A percentile compares a stretch with the other conserved stretches of the same genome.
Conservation (phyloP, 805 yeast genomes). For the Ogataea nakhonphanomensis region DNA sequence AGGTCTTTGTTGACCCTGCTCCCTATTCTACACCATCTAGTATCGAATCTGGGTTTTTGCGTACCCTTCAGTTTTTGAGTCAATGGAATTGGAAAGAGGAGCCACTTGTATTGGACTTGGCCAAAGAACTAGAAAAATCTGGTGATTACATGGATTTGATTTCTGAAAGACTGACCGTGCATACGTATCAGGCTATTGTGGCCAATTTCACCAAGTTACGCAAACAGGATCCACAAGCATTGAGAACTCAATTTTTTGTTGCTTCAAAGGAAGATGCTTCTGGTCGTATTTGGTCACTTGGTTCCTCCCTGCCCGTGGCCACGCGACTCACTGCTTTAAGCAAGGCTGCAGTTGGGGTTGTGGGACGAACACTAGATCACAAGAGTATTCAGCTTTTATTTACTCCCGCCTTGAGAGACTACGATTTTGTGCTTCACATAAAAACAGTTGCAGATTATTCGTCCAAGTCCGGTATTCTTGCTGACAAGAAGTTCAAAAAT, state of each 20-base stretch:
- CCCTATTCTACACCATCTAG: slow-evolving; percentile 83
- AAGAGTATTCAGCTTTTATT: slow-evolving; percentile 56
- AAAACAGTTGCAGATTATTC: slow-evolving; percentile 38
- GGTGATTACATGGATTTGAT: slow-evolving; percentile 39
- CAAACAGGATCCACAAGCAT: slow-evolving; percentile 75
- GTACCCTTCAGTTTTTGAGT: slow-evolving; percentile 66
- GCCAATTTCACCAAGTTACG: slow-evolving; percentile 66
- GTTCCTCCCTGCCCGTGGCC: slow-evolving; percentile 66
- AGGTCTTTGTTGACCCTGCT: slow-evolving; percentile 81
- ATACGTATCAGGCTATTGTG: slow-evolving; percentile 58
- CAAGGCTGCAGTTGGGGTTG: slow-evolving; percentile 61
- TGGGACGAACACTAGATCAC: slow-evolving; percentile 31
- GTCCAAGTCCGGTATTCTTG: slow-evolving; percentile 53
- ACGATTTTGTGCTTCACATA: slow-evolving; percentile 71
- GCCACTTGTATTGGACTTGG: slow-evolving; percentile 75
- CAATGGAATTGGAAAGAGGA: slow-evolving; percentile 95
- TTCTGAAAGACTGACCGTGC: slow-evolving; percentile 59
- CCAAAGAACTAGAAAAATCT: slow-evolving; percentile 41
- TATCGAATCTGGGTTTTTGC: slow-evolving; percentile 74
- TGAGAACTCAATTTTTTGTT: slow-evolving; percentile 75
- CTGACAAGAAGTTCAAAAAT: slow-evolving; percentile 57
- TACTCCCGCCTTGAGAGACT: slow-evolving; percentile 80
- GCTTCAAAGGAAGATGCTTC: slow-evolving; percentile 83
- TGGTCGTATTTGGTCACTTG: slow-evolving; percentile 68
- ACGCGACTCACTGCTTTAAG: slow-evolving; percentile 85